Evolutionary conservation across 75 land plant genomes (phyloP), one percentile per base, ranked within the genome.

Genomic region (Sequoia sempervirens): DNA sequence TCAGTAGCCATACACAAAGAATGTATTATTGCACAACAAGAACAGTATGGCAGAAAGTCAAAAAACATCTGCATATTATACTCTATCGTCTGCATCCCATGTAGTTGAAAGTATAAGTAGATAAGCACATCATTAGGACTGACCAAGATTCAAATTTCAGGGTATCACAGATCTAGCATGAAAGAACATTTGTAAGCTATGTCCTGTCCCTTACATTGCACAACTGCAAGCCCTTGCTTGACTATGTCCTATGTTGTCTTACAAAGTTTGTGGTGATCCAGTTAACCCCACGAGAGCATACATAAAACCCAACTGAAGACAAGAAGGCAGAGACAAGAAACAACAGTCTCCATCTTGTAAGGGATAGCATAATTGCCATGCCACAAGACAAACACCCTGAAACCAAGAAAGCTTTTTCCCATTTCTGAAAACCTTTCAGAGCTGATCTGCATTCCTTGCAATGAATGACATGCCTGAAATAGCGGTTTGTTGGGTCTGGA

Each of bases 391-490:
- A 84, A 40, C 86, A 36, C 28, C 87, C 83, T 6, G 79, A 56
- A 17, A 81, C 82, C 32, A 83, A 45, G 4, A 93, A 80, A 10
- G 18, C 83, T 52, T 78, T 81, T 75, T 85, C 84, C 92, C 92
- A 89, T 9, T 84, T 81, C 54, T 87, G 75, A 66, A 91, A 94
- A 23, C 69, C 75, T 53, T 85, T 86, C 28, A 94, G 82, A 0
- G 84, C 89, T 1, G 41, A 68, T 53, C 91, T 89, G 85, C 98
- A 96, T n/a, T 86, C 86, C 68, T 92, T 93, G 87, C 98, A 96
- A 78, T 96, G 98, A 46, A 94, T 86, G 38, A 93, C 91, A 82
- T 96, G 96, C 14, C 96, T 83, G 84, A 90, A 94, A 76, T 96
- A 96, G 36, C 95, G 70, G 68, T 96, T 96, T 0, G 93, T 86